Base-by-base conservation (phyloP, 1,284 basidiomycete genomes). In the Tremellales sp. region DNA sequence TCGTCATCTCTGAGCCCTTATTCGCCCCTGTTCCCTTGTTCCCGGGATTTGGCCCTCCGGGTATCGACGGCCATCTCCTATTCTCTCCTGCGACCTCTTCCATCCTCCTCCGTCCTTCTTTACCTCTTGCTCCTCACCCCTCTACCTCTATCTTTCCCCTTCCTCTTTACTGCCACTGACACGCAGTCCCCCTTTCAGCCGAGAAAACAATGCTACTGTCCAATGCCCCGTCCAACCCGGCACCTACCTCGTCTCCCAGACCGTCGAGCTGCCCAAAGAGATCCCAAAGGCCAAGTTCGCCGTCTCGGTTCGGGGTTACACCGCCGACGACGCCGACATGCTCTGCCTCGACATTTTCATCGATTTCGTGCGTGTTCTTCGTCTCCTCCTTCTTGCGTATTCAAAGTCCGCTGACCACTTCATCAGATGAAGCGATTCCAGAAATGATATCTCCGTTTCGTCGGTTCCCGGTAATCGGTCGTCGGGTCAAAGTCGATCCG, bases 261-360 rank as follows among this genome's bases (percentile, higher is more conserved):
- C 82, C 0, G 89, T 94, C 43, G 76, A 79, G 8, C 76, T 95
- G 12, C 92, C 92, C 10, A 85, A 79, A 60, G 89, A 95, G 74
- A 92, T 97, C 47, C 21, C 21, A 45, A 24, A 49, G 92, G 94
- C 90, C 73, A 94, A 90, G 70, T 97, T 97, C 75, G 72, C 63
- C 7, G 82, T 98, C 45, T 69, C 78, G 35, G 81, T 93, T 19
- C 68, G 74, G 6, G 93, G 82, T 1, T 88, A 80, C 65, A 91
- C 86, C 1, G 78, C 61, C n/a, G 79, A 85, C 0, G 89, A 92
- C 1, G 82, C 85, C 0, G 80, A 85, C 51, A 71, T 95, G 76
- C 61, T 88, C 34, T 97, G 93, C 73, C 73, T 93, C 54, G 75
- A 91, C 58, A 75, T 97, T 46, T 75, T 75, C 48, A 82, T 93